Conservation (phyloP, 192 early-diverging fungal species). For the Podila horticola region DNA sequence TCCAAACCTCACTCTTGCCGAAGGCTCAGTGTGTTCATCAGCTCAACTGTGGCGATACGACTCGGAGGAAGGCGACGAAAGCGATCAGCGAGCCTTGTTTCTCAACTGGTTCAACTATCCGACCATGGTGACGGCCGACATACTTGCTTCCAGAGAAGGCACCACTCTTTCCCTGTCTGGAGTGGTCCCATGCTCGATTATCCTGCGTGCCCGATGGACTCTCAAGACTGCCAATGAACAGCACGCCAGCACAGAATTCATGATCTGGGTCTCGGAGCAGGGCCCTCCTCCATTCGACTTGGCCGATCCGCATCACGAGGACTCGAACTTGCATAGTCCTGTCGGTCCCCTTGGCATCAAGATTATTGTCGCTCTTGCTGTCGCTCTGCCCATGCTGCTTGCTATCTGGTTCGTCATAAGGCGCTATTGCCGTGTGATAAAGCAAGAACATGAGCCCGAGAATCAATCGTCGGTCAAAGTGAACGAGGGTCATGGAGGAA, state of each 20-base stretch:
- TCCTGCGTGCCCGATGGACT: slow-evolving; percentile 9
- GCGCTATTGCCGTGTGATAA: background rate
- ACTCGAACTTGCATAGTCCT: background rate
- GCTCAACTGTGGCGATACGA: background rate
- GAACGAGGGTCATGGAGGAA: background rate
- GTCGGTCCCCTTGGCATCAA: slow-evolving; percentile 7
- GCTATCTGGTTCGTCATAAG: slow-evolving; percentile 5
- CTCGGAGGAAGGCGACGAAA: background rate
- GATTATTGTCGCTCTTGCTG: slow-evolving; percentile 1
- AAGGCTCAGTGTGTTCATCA: too few relatives aligned
- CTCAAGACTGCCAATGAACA: background rate
- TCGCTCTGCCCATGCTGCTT: slow-evolving; percentile 2
- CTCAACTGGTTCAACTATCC: slow-evolving; percentile 16
- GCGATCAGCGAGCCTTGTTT: background rate
- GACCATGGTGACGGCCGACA: background rate
- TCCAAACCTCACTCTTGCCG: too few relatives aligned
- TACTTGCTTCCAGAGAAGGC: background rate
- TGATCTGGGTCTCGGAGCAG: slow-evolving; percentile 3
- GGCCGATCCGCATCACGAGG: background rate
- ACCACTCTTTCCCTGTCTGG: background rate
- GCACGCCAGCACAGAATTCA: slow-evolving; percentile 5
- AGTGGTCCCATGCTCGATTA: slow-evolving; percentile 2
- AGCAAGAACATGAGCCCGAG: background rate
- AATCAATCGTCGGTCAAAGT: background rate
- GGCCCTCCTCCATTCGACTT: background rate